phyloP scores from a whole-genome alignment of 441 rosid species.

The Gossypium lobatum region DNA sequence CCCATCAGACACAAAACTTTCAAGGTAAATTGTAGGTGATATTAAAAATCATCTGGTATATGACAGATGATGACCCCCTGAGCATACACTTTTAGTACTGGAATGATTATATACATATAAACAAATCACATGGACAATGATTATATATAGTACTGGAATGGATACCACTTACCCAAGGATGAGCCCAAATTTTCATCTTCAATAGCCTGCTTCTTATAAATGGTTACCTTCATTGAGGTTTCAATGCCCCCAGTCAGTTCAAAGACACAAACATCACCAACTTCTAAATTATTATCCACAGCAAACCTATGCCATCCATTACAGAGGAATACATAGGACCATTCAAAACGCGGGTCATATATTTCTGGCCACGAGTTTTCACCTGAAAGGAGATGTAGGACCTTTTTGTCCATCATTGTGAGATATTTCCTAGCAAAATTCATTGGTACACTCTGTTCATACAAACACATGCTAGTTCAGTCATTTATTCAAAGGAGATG shows the following conservation, averaged over 20 bases:
- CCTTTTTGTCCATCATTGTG: not conserved
- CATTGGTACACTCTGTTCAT: not conserved
- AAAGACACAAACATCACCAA: conserved; percentile 14
- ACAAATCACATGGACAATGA: no score
- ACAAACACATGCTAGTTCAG: not conserved
- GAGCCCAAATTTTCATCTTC: not conserved
- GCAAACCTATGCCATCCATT: conserved; percentile 8
- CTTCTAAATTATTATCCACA: conserved; percentile 6
- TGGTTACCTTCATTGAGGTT: conserved; percentile 9
- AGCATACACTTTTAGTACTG: no score
- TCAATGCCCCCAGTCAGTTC: not conserved
- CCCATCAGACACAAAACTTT: no score
- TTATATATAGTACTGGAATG: no score
- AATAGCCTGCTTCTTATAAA: conserved; percentile 17
- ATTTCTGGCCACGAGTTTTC: conserved; percentile 11
- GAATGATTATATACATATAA: no score
- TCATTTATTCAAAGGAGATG: not conserved
- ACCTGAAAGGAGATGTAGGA: not conserved
- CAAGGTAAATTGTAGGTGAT: no score
- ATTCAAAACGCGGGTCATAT: not conserved
- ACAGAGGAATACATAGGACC: not conserved
- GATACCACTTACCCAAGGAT: not conserved
- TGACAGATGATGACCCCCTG: no score
- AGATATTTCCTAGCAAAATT: not conserved
- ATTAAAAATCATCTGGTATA: no score